These are phyloP conservation scores for Sphaceloma murrayae DNA, from an alignment of 2,329 filamentous ascomycete genomes.

Conservation along the genomic window DNA sequence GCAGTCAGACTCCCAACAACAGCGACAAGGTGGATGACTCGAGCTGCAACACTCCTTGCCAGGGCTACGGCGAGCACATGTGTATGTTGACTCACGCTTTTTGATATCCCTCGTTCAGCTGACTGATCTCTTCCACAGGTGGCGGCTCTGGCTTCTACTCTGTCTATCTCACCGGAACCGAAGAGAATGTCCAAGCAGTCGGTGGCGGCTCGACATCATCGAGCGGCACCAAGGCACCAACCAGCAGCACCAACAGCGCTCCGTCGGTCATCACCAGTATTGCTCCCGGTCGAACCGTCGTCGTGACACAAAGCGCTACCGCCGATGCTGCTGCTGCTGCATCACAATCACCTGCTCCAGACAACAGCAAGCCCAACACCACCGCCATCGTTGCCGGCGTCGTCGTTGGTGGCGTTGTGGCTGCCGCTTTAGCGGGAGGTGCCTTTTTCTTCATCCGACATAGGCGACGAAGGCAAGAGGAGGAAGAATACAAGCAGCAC, in stretches of 20 bases:
- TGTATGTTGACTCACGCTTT: too few species aligned
- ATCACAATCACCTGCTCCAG: constrained; percentile 43
- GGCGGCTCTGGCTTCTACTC: constrained; percentile 47
- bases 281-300: constrained; percentile 27
- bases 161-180: constrained; percentile 44
- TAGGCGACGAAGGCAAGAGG: constrained; percentile 64
- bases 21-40: constrained; percentile 45
- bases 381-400: constrained; percentile 79
- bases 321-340: constrained; percentile 36
- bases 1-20: constrained; percentile 54
- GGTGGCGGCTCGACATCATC: constrained; percentile 20
- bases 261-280: constrained; percentile 27
- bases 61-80: constrained; percentile 50
- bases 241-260: constrained; percentile 19
- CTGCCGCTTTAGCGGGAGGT: constrained; percentile 57
- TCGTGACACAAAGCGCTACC: constrained; percentile 27
- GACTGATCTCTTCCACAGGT: too few species aligned
- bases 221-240: not conserved
- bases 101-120: too few species aligned
- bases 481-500: constrained; percentile 76
- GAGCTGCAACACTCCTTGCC: constrained; percentile 57
- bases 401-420: constrained; percentile 68
- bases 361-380: constrained; percentile 48
- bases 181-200: constrained; percentile 32
- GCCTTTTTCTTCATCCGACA: constrained; percentile 66